Evolutionary conservation across 75 land plant species (phyloP).

Genomic region (Cunninghamia lanceolata): DNA sequence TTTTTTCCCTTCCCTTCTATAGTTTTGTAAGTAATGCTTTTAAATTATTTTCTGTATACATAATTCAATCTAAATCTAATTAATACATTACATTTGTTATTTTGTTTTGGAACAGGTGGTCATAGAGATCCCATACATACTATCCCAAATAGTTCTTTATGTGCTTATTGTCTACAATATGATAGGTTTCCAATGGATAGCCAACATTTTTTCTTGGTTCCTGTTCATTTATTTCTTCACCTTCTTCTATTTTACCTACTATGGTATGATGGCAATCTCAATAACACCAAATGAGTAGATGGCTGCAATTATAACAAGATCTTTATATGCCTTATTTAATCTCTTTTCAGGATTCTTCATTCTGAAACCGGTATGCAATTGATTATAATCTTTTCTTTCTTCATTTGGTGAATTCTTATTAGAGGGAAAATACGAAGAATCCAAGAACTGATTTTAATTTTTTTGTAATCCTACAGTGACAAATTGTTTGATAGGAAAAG

Average conservation of each 20-base stretch:
- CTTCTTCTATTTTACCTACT: constrained; percentile 51
- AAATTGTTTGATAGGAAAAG: background rate
- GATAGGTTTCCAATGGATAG: constrained; percentile 39
- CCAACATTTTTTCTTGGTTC: constrained; percentile 39
- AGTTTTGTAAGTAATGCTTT: too few relatives aligned
- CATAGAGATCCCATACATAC: constrained; percentile 41
- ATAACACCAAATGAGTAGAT: constrained; percentile 50
- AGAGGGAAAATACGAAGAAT: background rate
- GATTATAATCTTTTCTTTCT: too few relatives aligned
- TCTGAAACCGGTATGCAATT: constrained; percentile 41
- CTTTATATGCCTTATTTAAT: constrained; percentile 40
- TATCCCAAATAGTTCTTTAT: constrained; percentile 30
- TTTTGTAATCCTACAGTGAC: background rate
- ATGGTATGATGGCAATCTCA: constrained; percentile 61
- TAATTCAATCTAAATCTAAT: background rate
- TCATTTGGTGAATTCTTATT: background rate
- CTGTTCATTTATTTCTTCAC: constrained; percentile 40
- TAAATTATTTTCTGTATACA: too few relatives aligned
- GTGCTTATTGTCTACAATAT: constrained; percentile 32
- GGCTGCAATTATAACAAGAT: constrained; percentile 40
- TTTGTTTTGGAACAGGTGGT: constrained; percentile 25
- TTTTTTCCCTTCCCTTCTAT: background rate
- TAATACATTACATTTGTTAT: too few relatives aligned
- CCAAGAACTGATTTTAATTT: background rate
- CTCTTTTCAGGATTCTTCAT: constrained; percentile 63